These are phyloP conservation scores for Prunus salicina DNA, from an alignment of 306 rosid genomes.

Conservation along the genomic window DNA sequence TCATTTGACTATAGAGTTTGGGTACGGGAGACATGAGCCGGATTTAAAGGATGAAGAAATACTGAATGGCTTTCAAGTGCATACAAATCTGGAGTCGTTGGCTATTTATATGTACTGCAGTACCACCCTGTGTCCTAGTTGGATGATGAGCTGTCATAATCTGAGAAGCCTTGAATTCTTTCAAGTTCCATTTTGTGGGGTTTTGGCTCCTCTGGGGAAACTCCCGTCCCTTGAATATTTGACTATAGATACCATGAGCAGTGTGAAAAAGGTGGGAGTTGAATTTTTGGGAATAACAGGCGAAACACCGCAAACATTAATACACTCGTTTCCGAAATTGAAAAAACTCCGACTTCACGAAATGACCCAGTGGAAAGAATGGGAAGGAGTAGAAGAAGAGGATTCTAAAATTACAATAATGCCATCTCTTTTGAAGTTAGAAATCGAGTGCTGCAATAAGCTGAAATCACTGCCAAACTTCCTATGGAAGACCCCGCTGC, in stretches of 20 bases:
- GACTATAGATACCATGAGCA: too few species aligned
- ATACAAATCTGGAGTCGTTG: not conserved
- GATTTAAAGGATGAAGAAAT: not conserved
- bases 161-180: not conserved
- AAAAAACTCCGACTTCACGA: not conserved
- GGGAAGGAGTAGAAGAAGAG: not conserved
- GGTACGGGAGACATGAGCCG: rapidly evolving
- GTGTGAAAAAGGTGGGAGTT: not conserved
- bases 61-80: constrained; percentile 2
- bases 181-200: rapidly evolving
- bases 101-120: rapidly evolving
- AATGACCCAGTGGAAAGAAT: constrained; percentile 3
- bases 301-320: not conserved
- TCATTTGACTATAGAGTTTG: not conserved
- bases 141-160: not conserved
- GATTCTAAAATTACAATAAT: not conserved
- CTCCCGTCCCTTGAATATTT: not conserved
- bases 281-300: not conserved
- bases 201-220: not conserved
- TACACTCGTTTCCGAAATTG: not conserved
- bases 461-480: constrained; percentile 11
- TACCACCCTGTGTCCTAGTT: not conserved
- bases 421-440: not conserved
- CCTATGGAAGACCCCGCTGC: constrained; percentile 6
- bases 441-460: rapidly evolving